Base-by-base conservation (phyloP, 2,329 filamentous ascomycete genomes). In the Ascocoryne sarcoides region DNA sequence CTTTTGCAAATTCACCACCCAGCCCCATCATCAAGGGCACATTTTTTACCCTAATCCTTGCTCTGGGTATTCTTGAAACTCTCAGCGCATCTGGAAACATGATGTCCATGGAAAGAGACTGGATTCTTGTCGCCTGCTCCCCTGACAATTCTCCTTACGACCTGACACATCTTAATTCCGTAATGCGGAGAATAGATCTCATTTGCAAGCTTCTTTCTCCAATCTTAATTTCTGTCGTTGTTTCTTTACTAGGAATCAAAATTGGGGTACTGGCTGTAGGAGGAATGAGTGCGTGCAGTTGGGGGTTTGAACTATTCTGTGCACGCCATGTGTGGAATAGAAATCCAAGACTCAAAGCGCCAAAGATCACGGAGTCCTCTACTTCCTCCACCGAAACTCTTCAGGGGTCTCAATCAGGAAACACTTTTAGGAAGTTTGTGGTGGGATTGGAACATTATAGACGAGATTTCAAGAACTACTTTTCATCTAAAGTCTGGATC, bases 161-260 rank as follows among this genome's bases (percentile, higher is more conserved):
- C 36, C 52, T 67, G 20, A 66, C 64, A 1, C 59, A 54, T 42
- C 45, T 75, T 3, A 76, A 76, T 50, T 65, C 72, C 1, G 63
- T 64, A 8, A 76, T 76, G 71, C 62, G 73, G 40, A 62, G 71
- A 5, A 76, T 77, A 44, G 73, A 77, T 47, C 62, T 77, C 3
- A 62, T 69, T 32, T 76, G 73, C 61, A 77, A 76, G 52, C 65
- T 76, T 10, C 43, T 72, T 20, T 68, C 68, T 0, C 73, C 73
- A 1, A 61, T 76, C 5, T 54, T 69, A 5, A 69, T 75, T 16
- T 70, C 71, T 0, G 38, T 68, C 5, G 48, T 75, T 10, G 61
- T 65, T 18, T 63, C 64, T 5, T 61, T 65, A 19, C 60, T 68
- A 10, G 58, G 60, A 5, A 63, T 66, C 1, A 58, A 50, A 3